These are phyloP conservation scores for Ophiostoma perfectum DNA, from an alignment of 2,329 filamentous ascomycete species.

Conservation along the genomic window DNA sequence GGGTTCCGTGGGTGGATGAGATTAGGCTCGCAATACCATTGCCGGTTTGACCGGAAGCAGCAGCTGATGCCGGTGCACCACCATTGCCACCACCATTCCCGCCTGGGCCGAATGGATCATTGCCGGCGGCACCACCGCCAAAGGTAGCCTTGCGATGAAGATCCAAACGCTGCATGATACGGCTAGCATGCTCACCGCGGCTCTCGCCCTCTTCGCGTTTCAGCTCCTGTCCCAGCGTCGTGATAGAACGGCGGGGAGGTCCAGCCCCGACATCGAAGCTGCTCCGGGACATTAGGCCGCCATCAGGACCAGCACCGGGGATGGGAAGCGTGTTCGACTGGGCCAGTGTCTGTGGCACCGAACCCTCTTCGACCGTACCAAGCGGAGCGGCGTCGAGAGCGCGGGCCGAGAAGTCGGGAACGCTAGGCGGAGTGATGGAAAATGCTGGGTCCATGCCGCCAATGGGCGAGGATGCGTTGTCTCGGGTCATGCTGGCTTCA, in stretches of 20 bases:
- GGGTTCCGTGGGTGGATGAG: conserved; percentile 72
- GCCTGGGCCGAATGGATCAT: neutral
- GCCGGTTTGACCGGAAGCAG: conserved; percentile 48
- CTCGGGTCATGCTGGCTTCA: conserved; percentile 60
- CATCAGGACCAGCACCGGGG: conserved; percentile 52
- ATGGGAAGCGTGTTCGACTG: conserved; percentile 60
- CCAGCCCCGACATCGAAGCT: conserved; percentile 63
- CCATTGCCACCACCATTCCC: conserved; percentile 29
- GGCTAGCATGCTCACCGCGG: conserved; percentile 72
- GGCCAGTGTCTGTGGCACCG: conserved; percentile 34
- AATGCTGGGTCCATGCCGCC: conserved; percentile 69
- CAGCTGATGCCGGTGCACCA: conserved; percentile 35
- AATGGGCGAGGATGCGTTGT: conserved; percentile 35
- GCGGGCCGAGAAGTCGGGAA: conserved; percentile 86
- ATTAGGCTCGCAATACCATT: conserved; percentile 79
- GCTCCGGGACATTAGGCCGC: conserved; percentile 60
- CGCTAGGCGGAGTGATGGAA: conserved; percentile 79
- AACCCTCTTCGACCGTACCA: conserved; percentile 31
- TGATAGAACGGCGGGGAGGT: conserved; percentile 51
- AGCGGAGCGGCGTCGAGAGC: conserved; percentile 43
- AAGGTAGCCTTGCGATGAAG: conserved; percentile 74
- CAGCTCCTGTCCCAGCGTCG: conserved; percentile 47
- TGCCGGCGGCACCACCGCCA: neutral
- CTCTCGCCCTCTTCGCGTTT: conserved; percentile 64
- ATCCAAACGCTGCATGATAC: conserved; percentile 90